A percentile compares a stretch with the other conserved stretches of the same genome.
phyloP scores from a whole-genome alignment of 192 early-diverging fungal species.

The Coemansia sp. region DNA sequence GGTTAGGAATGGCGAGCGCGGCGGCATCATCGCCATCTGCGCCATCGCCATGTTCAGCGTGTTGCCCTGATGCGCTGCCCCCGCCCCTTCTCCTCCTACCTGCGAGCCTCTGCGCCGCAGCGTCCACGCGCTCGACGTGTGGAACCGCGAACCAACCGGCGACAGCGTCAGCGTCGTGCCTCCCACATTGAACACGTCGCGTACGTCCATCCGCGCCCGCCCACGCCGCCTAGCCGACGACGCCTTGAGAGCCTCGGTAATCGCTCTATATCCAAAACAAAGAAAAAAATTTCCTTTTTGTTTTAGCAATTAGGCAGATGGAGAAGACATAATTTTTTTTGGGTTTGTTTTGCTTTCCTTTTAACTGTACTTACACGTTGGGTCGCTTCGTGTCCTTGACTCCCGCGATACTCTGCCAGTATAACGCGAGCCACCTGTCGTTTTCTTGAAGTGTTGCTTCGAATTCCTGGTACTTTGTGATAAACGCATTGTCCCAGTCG shows the following conservation, averaged over 20 bases:
- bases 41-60: conserved; percentile 49
- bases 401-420: conserved; percentile 44
- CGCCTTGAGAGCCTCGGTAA: conserved; percentile 51
- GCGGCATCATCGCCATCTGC: conserved; percentile 51
- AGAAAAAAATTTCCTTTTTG: neutral
- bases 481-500: conserved; percentile 56
- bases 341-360: neutral
- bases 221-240: conserved; percentile 46
- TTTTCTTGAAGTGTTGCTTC: conserved; percentile 54
- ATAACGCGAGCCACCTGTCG: conserved; percentile 52
- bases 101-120: conserved; percentile 19
- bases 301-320: too few species aligned
- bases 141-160: conserved; percentile 27
- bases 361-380: conserved; percentile 22
- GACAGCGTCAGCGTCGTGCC: conserved; percentile 21
- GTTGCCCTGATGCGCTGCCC: conserved; percentile 21
- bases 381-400: conserved; percentile 35
- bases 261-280: conserved; percentile 20
- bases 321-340: too few species aligned
- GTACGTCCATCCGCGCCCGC: conserved; percentile 45
- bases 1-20: conserved; percentile 45
- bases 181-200: conserved; percentile 44
- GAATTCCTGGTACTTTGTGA: conserved; percentile 47
- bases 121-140: conserved; percentile 11
- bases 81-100: too few species aligned